phyloP scores from a whole-genome alignment of 129 eudicot species.

The Flaveria sonorensis region DNA sequence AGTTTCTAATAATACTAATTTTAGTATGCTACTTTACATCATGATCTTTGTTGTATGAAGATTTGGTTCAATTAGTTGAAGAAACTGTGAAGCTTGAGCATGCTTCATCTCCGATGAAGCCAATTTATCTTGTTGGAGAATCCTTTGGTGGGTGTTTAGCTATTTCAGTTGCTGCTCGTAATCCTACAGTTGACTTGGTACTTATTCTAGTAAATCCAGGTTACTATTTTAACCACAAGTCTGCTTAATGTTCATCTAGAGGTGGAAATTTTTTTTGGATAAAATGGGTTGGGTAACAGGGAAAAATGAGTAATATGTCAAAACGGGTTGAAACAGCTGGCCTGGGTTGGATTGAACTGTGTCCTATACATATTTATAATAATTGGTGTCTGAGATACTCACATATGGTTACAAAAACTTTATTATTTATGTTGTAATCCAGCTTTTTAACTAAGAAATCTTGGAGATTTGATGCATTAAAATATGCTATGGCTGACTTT shows the following conservation, averaged over 20 bases:
- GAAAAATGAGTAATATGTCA: too few relatives aligned
- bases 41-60: constrained; percentile 34
- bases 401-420: background rate
- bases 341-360: background rate
- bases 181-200: constrained; percentile 71
- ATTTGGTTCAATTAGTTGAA: constrained; percentile 58
- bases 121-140: constrained; percentile 81
- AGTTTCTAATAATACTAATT: background rate
- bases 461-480: background rate
- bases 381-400: background rate
- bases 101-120: constrained; percentile 63
- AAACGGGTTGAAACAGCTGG: too few relatives aligned
- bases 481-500: background rate
- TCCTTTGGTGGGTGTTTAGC: constrained; percentile 89
- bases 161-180: constrained; percentile 82
- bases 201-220: constrained; percentile 78
- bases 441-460: background rate
- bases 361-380: background rate
- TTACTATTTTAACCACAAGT: constrained; percentile 18
- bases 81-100: constrained; percentile 64
- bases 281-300: background rate
- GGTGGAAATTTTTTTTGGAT: background rate
- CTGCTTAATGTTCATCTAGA: background rate
- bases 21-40: background rate
- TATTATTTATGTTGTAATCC: background rate